These are phyloP conservation scores for Psilocybe azurescens DNA, from an alignment of 768 basidiomycete genomes.

Conservation along the genomic window DNA sequence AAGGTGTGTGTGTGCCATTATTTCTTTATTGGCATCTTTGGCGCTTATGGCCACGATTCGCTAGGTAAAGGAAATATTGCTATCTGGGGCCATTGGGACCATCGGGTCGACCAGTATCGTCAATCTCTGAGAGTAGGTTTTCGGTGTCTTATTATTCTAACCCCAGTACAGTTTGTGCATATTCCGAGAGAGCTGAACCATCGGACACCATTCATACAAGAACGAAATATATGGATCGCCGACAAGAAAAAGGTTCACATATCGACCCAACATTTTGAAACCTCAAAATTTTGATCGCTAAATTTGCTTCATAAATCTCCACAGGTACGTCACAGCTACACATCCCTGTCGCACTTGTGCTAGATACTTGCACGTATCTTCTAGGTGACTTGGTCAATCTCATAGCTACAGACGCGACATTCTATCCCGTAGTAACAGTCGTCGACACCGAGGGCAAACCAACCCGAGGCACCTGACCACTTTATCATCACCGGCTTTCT, in stretches of 20 bases:
- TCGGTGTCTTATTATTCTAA: neutral
- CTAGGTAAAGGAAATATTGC: slow-evolving; percentile 34
- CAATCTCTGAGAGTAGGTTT: neutral
- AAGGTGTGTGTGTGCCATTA: slow-evolving; percentile 28
- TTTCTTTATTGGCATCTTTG: neutral
- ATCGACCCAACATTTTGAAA: neutral
- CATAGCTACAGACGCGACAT: slow-evolving; percentile 25
- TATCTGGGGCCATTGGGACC: slow-evolving; percentile 34
- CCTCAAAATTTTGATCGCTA: neutral
- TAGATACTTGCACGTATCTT: slow-evolving; percentile 29
- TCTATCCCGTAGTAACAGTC: slow-evolving; percentile 29
- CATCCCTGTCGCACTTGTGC: slow-evolving; percentile 31
- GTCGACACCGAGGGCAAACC: slow-evolving; percentile 26
- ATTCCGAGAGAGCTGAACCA: slow-evolving; percentile 4
- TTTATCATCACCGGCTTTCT: slow-evolving; percentile 32
- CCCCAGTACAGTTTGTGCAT: neutral
- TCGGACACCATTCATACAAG: slow-evolving; percentile 7
- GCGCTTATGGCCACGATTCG: neutral
- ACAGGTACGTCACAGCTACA: slow-evolving; percentile 30
- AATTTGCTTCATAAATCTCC: neutral
- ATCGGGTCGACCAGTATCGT: slow-evolving; percentile 33
- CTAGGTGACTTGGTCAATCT: slow-evolving; percentile 36
- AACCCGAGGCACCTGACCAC: slow-evolving; percentile 31
- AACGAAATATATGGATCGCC: neutral
- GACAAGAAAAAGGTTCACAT: slow-evolving; percentile 1